A percentile compares a stretch with the other conserved stretches of the same genome.
Evolutionary conservation across 139 green algal genomes (phyloP).

Genomic region (Closterium sp.): DNA sequence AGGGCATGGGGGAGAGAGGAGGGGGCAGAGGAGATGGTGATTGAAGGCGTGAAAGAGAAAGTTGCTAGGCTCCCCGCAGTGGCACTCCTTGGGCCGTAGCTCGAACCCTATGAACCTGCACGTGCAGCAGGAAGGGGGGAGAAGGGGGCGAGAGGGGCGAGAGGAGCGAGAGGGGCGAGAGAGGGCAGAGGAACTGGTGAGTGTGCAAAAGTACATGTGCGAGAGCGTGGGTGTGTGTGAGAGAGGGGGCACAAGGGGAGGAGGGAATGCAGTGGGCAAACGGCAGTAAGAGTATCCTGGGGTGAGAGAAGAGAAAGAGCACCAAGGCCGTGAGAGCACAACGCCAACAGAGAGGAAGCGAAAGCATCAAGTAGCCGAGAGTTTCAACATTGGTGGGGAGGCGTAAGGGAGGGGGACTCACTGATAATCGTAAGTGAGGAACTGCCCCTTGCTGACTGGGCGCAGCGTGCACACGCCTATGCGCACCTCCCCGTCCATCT

Average conservation of each 20-base stretch:
- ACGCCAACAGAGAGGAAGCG: background rate
- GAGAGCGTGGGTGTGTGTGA: no score
- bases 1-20: no score
- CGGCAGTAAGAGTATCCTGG: background rate
- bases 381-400: background rate
- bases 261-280: background rate
- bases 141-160: no score
- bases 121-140: no score
- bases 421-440: slow-evolving; percentile 1
- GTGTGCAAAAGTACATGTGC: no score
- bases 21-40: no score
- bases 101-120: no score
- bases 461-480: background rate
- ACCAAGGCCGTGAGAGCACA: background rate
- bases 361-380: background rate
- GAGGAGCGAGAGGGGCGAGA: no score
- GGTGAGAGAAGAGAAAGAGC: background rate
- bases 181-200: no score
- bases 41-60: background rate
- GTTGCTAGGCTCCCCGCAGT: background rate
- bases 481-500: slow-evolving; percentile 2
- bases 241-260: background rate
- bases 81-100: no score
- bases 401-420: background rate
- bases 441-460: background rate